Evolutionary conservation across 2,329 filamentous ascomycete species (phyloP).

Genomic region (Sphaerulina musiva): DNA sequence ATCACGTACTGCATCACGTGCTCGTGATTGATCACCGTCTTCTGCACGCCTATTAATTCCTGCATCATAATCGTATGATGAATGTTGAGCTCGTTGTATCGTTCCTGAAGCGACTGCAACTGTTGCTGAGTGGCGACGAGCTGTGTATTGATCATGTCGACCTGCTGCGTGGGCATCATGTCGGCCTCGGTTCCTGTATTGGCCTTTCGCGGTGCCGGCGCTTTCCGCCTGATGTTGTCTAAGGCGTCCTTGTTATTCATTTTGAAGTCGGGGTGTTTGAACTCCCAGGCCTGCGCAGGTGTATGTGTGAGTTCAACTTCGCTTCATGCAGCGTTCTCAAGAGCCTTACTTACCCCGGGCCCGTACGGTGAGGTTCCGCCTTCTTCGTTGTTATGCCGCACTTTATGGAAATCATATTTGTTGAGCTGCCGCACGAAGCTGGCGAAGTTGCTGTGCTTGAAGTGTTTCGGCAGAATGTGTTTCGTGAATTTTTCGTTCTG

Average conservation of each 20-base stretch:
- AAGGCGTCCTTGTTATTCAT: constrained; percentile 92
- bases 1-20: constrained; percentile 65
- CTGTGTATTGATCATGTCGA: constrained; percentile 81
- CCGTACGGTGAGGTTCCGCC: constrained; percentile 76
- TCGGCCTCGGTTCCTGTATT: constrained; percentile 56
- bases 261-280: constrained; percentile 94
- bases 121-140: constrained; percentile 87
- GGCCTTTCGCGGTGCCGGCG: constrained; percentile 78
- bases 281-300: constrained; percentile 71
- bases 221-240: constrained; percentile 93
- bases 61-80: constrained; percentile 60
- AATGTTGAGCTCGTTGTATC: constrained; percentile 69
- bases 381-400: constrained; percentile 83
- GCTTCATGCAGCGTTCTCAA: not conserved
- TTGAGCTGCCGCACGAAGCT: constrained; percentile 67
- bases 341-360: constrained; percentile 59
- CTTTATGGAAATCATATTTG: constrained; percentile 80
- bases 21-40: constrained; percentile 66
- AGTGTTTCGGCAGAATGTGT: constrained; percentile 92
- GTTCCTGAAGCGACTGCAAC: constrained; percentile 76
- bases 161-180: constrained; percentile 75
- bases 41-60: constrained; percentile 58
- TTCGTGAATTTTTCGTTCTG: constrained; percentile 99
- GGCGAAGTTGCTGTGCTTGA: constrained; percentile 87
- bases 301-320: constrained; percentile 32